Evolutionary conservation across 2,329 filamentous ascomycete genomes (phyloP).

Genomic region (Triangularia verruculosa): DNA sequence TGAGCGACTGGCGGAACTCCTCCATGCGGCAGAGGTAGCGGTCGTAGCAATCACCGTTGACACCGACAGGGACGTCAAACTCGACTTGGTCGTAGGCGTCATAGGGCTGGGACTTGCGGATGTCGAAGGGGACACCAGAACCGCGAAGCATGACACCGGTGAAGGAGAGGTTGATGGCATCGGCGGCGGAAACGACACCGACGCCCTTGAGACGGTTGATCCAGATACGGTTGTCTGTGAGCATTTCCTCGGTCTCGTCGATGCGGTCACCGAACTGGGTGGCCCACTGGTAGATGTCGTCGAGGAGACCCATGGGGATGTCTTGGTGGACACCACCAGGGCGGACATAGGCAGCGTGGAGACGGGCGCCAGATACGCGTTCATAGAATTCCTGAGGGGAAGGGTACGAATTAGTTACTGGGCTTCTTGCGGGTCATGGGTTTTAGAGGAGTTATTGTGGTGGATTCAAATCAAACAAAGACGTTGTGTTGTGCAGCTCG

Average conservation of each 20-base stretch:
- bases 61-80: slow-evolving; percentile 94
- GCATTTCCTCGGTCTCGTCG: slow-evolving; percentile 96
- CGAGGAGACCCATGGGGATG: slow-evolving; percentile 86
- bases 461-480: not conserved
- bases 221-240: slow-evolving; percentile 99
- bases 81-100: slow-evolving; percentile 98
- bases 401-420: not conserved
- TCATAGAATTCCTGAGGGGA: slow-evolving; percentile 90
- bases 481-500: not conserved
- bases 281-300: slow-evolving; percentile 99
- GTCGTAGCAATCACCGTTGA: slow-evolving; percentile 98
- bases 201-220: slow-evolving; percentile 87
- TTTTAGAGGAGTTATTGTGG: slow-evolving; percentile 6
- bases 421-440: not conserved
- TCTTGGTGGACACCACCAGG: slow-evolving; percentile 96
- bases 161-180: slow-evolving; percentile 97
- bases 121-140: slow-evolving; percentile 92
- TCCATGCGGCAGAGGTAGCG: slow-evolving; percentile 99
- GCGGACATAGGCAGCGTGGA: slow-evolving; percentile 95
- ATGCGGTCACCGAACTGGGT: slow-evolving; percentile 98
- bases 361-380: slow-evolving; percentile 94
- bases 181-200: slow-evolving; percentile 84
- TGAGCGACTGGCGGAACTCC: slow-evolving; percentile 96
- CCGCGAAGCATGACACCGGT: slow-evolving; percentile 97
- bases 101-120: slow-evolving; percentile 95